phyloP scores from a whole-genome alignment of 1,284 basidiomycete species.

The Amylostereum chailletii region DNA sequence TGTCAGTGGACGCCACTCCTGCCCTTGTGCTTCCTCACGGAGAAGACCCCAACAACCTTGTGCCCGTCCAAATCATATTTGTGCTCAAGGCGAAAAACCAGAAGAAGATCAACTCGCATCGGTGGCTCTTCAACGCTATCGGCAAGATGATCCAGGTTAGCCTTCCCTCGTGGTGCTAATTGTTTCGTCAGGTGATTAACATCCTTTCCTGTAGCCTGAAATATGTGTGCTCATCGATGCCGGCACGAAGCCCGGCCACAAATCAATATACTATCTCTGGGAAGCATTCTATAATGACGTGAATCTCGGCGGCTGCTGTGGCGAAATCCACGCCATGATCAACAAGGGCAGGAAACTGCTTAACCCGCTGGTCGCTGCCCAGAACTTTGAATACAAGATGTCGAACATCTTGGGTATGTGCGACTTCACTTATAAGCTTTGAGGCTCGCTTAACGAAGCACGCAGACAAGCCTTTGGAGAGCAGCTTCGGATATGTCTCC shows the following conservation, averaged over 20 bases:
- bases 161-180: constrained; percentile 3
- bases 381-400: constrained; percentile 99
- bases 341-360: constrained; percentile 86
- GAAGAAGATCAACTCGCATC: constrained; percentile 95
- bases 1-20: constrained; percentile 86
- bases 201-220: constrained; percentile 53
- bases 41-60: constrained; percentile 84
- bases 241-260: constrained; percentile 93
- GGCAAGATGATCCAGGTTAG: constrained; percentile 71
- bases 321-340: constrained; percentile 94
- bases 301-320: constrained; percentile 76
- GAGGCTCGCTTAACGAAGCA: background rate
- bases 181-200: background rate
- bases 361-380: constrained; percentile 90
- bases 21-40: constrained; percentile 85
- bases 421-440: constrained; percentile 2
- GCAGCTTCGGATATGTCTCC: constrained; percentile 91
- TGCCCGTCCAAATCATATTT: constrained; percentile 94
- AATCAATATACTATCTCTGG: constrained; percentile 97
- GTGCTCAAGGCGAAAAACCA: constrained; percentile 95
- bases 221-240: constrained; percentile 89
- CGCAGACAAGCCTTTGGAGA: constrained; percentile 86
- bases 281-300: constrained; percentile 80
- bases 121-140: constrained; percentile 98
- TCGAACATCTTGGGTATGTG: constrained; percentile 80